Percentiles rank a stretch among this genome's conserved stretches.
These are phyloP conservation scores for Aureobasidium sp. DNA, from an alignment of 2,329 filamentous ascomycete species.

Conservation along the genomic window DNA sequence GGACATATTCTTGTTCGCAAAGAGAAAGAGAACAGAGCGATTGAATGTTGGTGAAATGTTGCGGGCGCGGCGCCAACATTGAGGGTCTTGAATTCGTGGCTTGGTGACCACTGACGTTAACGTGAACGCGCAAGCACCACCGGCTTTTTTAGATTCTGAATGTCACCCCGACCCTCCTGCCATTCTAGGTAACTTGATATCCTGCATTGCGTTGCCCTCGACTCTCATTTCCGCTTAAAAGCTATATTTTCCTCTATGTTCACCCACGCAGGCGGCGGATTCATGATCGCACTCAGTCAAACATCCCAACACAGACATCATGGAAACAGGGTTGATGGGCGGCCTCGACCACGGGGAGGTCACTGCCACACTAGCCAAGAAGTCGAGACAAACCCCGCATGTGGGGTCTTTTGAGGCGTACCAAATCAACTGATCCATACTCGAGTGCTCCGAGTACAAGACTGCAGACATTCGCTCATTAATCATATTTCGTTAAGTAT, in stretches of 20 bases:
- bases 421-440: background rate
- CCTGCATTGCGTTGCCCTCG: background rate
- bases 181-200: too few species aligned
- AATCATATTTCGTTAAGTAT: background rate
- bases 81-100: background rate
- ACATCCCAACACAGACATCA: background rate
- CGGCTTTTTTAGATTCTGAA: background rate
- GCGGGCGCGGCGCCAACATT: background rate
- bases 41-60: background rate
- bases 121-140: background rate
- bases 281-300: background rate
- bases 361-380: constrained; percentile 2
- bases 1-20: background rate
- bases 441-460: too few species aligned
- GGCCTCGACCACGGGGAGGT: background rate
- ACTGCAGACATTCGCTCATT: background rate
- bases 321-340: background rate
- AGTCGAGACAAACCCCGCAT: background rate
- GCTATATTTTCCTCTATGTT: too few species aligned
- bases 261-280: background rate
- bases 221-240: background rate
- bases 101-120: background rate
- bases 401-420: background rate
- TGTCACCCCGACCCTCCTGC: background rate
- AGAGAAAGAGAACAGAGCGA: background rate